These are phyloP conservation scores for Fusarium acutatum DNA, from an alignment of 2,329 filamentous ascomycete species.

Conservation along the genomic window DNA sequence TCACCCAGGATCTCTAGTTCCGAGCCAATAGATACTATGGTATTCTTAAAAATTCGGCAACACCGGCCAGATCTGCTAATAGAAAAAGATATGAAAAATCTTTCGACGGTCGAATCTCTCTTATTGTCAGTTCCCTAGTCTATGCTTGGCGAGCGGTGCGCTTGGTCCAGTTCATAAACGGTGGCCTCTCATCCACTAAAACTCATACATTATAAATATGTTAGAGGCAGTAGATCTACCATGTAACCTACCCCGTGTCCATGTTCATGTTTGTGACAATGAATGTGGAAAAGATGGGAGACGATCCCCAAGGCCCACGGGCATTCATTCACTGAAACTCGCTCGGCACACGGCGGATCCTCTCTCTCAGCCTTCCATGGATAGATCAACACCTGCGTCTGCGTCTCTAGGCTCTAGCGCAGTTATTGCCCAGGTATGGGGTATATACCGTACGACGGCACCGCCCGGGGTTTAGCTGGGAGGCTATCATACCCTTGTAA, in stretches of 20 bases:
- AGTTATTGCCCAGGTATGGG: conserved; percentile 3
- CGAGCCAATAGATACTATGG: background rate
- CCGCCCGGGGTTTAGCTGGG: conserved; percentile 2
- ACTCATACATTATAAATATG: background rate
- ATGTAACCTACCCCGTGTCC: conserved; percentile 19
- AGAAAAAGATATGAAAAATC: background rate
- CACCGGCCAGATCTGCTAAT: conserved; percentile 1
- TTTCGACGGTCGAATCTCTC: conserved; percentile 5
- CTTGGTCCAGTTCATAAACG: background rate
- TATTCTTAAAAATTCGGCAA: background rate
- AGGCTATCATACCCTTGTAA: conserved; percentile 5
- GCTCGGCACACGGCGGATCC: conserved; percentile 5
- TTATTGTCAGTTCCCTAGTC: background rate
- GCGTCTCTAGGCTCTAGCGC: background rate
- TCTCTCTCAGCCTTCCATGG: background rate
- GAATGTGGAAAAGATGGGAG: background rate
- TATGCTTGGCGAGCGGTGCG: conserved; percentile 3
- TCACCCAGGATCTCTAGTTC: background rate
- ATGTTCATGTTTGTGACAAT: background rate
- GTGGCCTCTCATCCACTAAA: background rate
- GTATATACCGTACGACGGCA: conserved; percentile 27
- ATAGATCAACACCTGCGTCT: background rate
- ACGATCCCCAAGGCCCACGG: background rate
- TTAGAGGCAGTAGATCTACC: background rate
- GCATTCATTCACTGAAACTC: background rate